Conservation (phyloP, 2,329 filamentous ascomycete species). For the Phoma sp. region DNA sequence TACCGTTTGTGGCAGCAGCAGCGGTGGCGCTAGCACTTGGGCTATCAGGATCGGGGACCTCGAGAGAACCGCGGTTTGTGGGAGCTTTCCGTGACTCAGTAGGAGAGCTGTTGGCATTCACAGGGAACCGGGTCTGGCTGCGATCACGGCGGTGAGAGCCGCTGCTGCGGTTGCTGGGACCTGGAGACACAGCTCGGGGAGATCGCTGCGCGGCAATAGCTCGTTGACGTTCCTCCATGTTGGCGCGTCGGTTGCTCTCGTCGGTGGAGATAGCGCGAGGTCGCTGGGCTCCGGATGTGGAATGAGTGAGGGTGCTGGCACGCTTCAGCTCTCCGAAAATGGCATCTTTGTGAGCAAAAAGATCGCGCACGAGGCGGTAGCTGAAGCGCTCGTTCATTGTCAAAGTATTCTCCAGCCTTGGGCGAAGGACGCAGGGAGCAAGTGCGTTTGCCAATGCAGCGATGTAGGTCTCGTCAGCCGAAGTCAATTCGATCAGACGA, state of each 20-base stretch:
- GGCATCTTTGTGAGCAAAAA: conserved; percentile 90
- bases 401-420: conserved; percentile 83
- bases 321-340: conserved; percentile 98
- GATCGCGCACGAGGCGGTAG: conserved; percentile 86
- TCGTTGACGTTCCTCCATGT: conserved; percentile 91
- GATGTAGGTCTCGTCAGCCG: conserved; percentile 88
- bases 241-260: conserved; percentile 90
- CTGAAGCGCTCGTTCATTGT: conserved; percentile 96
- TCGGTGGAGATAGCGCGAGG: conserved; percentile 91
- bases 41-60: conserved; percentile 71
- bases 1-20: conserved; percentile 46
- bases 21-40: conserved; percentile 38
- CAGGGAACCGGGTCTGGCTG: conserved; percentile 83
- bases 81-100: conserved; percentile 60
- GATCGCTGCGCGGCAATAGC: conserved; percentile 71
- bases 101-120: conserved; percentile 64
- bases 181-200: conserved; percentile 74
- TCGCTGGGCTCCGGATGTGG: conserved; percentile 64
- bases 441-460: conserved; percentile 74
- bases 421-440: conserved; percentile 85
- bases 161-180: conserved; percentile 57
- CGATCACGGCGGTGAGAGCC: conserved; percentile 70
- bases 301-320: conserved; percentile 71
- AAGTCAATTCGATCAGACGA: conserved; percentile 93
- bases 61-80: conserved; percentile 71